Evolutionary conservation across 2,329 filamentous ascomycete genomes (phyloP), one percentile per base, ranked within the genome.

Genomic region (Massarina eburnea): DNA sequence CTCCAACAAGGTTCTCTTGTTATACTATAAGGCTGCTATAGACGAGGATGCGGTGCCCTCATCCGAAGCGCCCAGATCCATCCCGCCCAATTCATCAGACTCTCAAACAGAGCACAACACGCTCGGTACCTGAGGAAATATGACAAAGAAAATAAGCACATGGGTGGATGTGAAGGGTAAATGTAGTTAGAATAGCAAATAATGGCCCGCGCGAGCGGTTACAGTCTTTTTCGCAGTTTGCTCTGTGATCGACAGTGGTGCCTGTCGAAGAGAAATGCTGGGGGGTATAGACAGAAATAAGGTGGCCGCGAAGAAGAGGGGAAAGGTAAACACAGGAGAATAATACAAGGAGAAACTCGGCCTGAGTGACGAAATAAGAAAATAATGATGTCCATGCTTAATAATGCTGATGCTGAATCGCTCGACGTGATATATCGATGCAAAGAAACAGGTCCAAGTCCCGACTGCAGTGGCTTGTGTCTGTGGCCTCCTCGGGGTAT

Each of bases 121-220:
- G 27, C 27, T 30, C 5, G n/a, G 12, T 14, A 14, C 12, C 9
- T 8, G 4, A 30, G 5, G 12, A 14, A 35, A 14, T 26, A 24
- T 18, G 7, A 21, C 29, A 29, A 8, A n/a, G 15, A 30, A 12
- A 40, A 41, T 7, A 18, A 24, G 2, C 4, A 22, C 9, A 19
- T 33, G 20, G 9, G 18, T 18, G 19, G 21, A 15, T 15, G 17
- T 19, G 15, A 33, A 17, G 26, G 24, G 18, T 27, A 46, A 50
- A 42, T 43, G 5, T 30, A 30, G 27, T 14, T 30, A 30, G 27
- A 30, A 39, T 43, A 48, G 66, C 62, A 68, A 49, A 54, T 61
- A 60, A 46, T 63, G 52, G 57, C 62, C 68, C 67, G 68, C 67
- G 68, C 55, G 68, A 69, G 68, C 68, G 64, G 67, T 61, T 66